Evolutionary conservation across 1,284 basidiomycete genomes (phyloP).

Genomic region (Leccinum griseonigrum): DNA sequence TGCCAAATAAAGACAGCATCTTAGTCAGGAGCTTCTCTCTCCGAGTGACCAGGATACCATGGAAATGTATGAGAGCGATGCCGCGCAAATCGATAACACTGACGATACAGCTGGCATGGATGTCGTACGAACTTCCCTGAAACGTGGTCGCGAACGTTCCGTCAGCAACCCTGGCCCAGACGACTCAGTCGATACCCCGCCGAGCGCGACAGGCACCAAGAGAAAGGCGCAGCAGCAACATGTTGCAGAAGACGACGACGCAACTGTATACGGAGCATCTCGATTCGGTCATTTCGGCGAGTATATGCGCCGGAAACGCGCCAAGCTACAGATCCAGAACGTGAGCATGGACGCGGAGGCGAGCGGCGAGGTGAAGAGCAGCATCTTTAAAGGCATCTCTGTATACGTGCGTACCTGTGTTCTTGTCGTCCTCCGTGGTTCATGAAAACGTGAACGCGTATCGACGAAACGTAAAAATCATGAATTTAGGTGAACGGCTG

Average conservation of each 20-base stretch:
- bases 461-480: not conserved
- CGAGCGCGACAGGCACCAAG: slow-evolving; percentile 12
- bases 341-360: slow-evolving; percentile 46
- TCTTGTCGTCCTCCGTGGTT: not conserved
- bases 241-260: slow-evolving; percentile 18
- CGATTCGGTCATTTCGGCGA: slow-evolving; percentile 82
- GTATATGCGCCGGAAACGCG: slow-evolving; percentile 88
- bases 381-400: slow-evolving; percentile 69
- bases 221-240: slow-evolving; percentile 18
- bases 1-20: not conserved
- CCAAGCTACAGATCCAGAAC: slow-evolving; percentile 89
- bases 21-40: not conserved
- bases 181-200: not conserved
- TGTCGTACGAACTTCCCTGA: not conserved
- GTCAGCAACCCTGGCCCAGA: not conserved
- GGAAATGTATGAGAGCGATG: slow-evolving; percentile 11
- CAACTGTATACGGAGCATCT: slow-evolving; percentile 69
- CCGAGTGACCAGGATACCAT: slow-evolving; percentile 7
- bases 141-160: slow-evolving; percentile 7
- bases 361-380: slow-evolving; percentile 33
- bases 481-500: slow-evolving; percentile 79
- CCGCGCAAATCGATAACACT: slow-evolving; percentile 4
- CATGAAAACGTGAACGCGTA: not conserved
- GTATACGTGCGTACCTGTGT: slow-evolving; percentile 65
- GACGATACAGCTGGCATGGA: not conserved